These are phyloP conservation scores for Luffa aegyptiaca DNA, from an alignment of 306 rosid species.

Conservation along the genomic window DNA sequence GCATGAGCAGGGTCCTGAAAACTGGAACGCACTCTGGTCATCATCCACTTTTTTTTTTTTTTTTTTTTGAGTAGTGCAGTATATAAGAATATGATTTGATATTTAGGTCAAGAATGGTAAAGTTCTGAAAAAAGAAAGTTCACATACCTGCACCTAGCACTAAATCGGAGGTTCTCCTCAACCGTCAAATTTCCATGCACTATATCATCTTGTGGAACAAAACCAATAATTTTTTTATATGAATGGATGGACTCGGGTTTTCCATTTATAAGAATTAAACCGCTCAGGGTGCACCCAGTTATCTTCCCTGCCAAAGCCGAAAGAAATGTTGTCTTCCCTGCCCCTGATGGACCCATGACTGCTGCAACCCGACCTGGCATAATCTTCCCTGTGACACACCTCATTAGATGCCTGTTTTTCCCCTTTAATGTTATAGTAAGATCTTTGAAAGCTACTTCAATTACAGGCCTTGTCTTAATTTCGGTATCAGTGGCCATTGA, in stretches of 20 bases:
- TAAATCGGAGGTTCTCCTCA: slow-evolving; percentile 81
- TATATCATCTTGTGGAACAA: slow-evolving; percentile 86
- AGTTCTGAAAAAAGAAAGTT: slow-evolving; percentile 1
- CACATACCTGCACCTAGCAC: slow-evolving; percentile 77
- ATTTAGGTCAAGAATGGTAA: background rate
- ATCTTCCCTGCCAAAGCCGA: slow-evolving; percentile 69
- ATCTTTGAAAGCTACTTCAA: slow-evolving; percentile 69
- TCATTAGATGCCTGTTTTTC: slow-evolving; percentile 44
- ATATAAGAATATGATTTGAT: background rate
- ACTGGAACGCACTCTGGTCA: background rate
- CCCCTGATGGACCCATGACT: slow-evolving; percentile 92
- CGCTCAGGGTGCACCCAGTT: slow-evolving; percentile 50
- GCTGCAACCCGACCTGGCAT: slow-evolving; percentile 75
- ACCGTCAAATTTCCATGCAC: slow-evolving; percentile 86
- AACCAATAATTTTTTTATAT: slow-evolving; percentile 63
- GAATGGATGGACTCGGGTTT: slow-evolving; percentile 49
- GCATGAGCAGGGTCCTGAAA: background rate
- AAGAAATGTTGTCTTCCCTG: slow-evolving; percentile 85
- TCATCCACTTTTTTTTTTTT: background rate
- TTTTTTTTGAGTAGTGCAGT: background rate
- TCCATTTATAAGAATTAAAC: slow-evolving; percentile 63
- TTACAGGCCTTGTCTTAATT: slow-evolving; percentile 43
- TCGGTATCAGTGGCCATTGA: slow-evolving; percentile 61
- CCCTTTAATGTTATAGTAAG: slow-evolving; percentile 62
- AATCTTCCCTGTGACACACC: slow-evolving; percentile 64